Percentiles rank a stretch among this genome's conserved stretches.
phyloP scores from a whole-genome alignment of 306 rosid genomes.

The Prunus salicina region DNA sequence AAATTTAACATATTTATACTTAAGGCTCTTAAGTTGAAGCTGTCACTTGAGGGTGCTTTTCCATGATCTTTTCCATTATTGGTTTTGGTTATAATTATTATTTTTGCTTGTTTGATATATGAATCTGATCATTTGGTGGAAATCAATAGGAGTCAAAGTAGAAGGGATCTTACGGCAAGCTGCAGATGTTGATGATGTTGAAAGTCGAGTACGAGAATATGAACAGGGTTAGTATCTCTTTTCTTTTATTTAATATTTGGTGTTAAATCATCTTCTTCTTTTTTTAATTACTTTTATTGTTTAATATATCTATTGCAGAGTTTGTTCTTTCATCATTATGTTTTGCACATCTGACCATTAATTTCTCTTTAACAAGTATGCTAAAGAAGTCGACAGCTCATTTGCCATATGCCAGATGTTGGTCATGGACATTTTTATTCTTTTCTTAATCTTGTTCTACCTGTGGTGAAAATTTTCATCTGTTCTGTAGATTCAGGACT shows the following conservation, averaged over 20 bases:
- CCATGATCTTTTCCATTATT: constrained; percentile 8
- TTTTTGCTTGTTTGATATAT: constrained; percentile 9
- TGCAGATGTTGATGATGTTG: constrained; percentile 96
- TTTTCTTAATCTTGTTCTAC: too few species aligned
- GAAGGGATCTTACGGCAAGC: constrained; percentile 99
- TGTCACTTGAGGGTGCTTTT: background rate
- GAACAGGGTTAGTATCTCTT: constrained; percentile 64
- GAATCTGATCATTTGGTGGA: constrained; percentile 23
- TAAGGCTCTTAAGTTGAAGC: background rate
- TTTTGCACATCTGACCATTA: constrained; percentile 5
- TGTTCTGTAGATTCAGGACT: background rate
- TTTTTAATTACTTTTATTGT: constrained; percentile 6
- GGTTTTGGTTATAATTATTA: background rate
- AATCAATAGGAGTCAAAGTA: constrained; percentile 61
- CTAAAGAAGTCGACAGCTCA: too few species aligned
- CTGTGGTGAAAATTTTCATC: background rate
- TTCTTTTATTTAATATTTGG: constrained; percentile 5
- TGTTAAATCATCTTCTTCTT: constrained; percentile 1
- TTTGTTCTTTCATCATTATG: constrained; percentile 9
- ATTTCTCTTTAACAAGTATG: background rate
- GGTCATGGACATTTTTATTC: too few species aligned
- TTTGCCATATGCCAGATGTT: too few species aligned
- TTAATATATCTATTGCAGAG: background rate
- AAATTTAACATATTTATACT: background rate
- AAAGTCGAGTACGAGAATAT: constrained; percentile 76